A percentile compares a stretch with the other conserved stretches of the same genome.
Evolutionary conservation across 2,329 filamentous ascomycete genomes (phyloP).

Genomic region (Claviceps sp.): DNA sequence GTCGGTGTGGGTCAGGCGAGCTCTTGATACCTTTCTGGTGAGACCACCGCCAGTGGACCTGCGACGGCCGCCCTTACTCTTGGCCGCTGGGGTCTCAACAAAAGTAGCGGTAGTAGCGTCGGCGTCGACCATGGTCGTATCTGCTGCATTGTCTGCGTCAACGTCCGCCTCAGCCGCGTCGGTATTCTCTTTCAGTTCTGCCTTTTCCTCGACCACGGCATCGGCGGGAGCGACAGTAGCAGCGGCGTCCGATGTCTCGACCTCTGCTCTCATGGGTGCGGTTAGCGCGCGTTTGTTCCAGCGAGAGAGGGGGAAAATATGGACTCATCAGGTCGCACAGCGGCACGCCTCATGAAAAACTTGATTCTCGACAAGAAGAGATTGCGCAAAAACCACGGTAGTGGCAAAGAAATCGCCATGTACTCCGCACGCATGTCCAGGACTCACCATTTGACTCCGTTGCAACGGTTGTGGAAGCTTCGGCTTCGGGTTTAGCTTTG

Average conservation of each 20-base stretch:
- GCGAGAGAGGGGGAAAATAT: background rate
- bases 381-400: background rate
- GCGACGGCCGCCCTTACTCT: conserved; percentile 49
- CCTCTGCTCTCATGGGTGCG: conserved; percentile 1
- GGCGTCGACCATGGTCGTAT: conserved; percentile 2
- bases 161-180: conserved; percentile 25
- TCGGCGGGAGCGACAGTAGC: conserved; percentile 13
- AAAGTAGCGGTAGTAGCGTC: conserved; percentile 12
- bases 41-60: conserved; percentile 66
- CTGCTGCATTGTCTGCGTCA: conserved; percentile 36
- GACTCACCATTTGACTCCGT: conserved; percentile 20
- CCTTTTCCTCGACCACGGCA: conserved; percentile 14
- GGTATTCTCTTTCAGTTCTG: conserved; percentile 15
- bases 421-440: background rate
- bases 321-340: background rate
- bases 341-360: background rate
- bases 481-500: conserved; percentile 11
- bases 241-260: conserved; percentile 17
- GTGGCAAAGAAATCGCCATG: background rate
- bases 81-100: conserved; percentile 17
- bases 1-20: conserved; percentile 57
- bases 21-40: conserved; percentile 72
- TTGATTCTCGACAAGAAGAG: background rate
- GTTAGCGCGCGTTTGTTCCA: conserved; percentile 1
- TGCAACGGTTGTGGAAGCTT: conserved; percentile 15